Evolutionary conservation across 345 rosid genomes (phyloP), one percentile per base, ranked within the genome.

Genomic region (Carallia pectinifolia): DNA sequence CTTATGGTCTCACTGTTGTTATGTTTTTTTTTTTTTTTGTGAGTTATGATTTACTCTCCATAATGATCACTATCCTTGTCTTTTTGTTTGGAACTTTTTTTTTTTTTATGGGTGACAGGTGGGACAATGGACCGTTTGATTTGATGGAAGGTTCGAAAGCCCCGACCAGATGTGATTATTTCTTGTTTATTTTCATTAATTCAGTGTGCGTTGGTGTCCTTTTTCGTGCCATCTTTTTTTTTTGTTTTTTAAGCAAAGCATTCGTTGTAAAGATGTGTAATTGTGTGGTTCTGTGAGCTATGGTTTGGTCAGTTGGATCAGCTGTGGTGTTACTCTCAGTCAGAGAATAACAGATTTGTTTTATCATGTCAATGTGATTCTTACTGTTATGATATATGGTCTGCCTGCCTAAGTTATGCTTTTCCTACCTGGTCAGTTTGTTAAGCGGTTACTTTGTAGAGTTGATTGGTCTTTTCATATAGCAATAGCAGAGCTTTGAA

Each of bases 71-170:
- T 59, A 0, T 7, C 52, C 6, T 3, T 48, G n/a, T 4, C 31
- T 44, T 16, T 19, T 6, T 4, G 1, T 36, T 27, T 27, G 2
- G 6, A 3, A 5, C 30, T 5, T 70, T 8, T 48, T 47, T 17
- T n/a, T 2, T 6, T 12, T 9, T 23, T 23, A 23, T 23, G 23
- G 23, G 15, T 52, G 53, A 67, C 61, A 27, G 74, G 54, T 17
- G 38, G 36, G 54, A 36, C 33, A 18, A 7, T 23, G 8, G 7
- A 38, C 61, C 53, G 30, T 38, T 53, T 53, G 74, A 71, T 71
- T 71, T 55, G 12, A 62, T 53, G 67, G 37, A 39, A 38, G 53
- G 16, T 10, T 37, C 52, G 48, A 4, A 38, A 7, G 40, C 40
- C 40, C 40, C 40, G 8, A 16, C 54, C 29, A 10, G 66, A 6